phyloP scores from a whole-genome alignment of 2,329 filamentous ascomycete genomes.

The Monosporascus ibericus region DNA sequence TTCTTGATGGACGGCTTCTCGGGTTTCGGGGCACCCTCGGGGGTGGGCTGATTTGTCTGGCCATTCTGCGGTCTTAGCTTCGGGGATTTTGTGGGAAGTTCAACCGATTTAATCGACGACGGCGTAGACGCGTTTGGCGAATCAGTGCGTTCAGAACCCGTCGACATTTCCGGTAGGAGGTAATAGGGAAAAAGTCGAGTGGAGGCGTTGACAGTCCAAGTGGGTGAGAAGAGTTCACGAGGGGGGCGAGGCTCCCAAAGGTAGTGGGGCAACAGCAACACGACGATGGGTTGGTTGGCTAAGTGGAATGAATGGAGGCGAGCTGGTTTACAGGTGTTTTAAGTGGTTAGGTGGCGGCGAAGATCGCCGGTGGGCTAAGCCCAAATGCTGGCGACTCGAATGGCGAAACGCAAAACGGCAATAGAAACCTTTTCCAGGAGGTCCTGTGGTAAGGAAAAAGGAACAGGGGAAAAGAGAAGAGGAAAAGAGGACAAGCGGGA shows the following conservation, averaged over 20 bases:
- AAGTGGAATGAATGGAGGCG: not conserved
- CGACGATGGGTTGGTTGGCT: not conserved
- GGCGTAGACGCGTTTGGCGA: slow-evolving; percentile 25
- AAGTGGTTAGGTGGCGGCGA: slow-evolving; percentile 21
- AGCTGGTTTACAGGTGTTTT: slow-evolving; percentile 2
- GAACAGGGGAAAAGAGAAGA: not conserved
- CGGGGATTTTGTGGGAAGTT: slow-evolving; percentile 22
- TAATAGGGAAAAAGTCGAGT: slow-evolving; percentile 6
- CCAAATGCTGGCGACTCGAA: slow-evolving; percentile 23
- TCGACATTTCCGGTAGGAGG: slow-evolving; percentile 23
- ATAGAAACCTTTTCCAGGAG: slow-evolving; percentile 1
- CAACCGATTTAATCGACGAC: slow-evolving; percentile 27
- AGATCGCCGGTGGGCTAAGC: slow-evolving; percentile 28
- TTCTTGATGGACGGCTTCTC: slow-evolving; percentile 60
- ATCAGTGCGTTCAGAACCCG: slow-evolving; percentile 24
- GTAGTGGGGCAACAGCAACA: too few species aligned
- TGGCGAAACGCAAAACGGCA: slow-evolving; percentile 23
- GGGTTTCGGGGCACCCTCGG: slow-evolving; percentile 31
- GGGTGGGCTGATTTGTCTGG: slow-evolving; percentile 10
- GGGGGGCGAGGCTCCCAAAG: too few species aligned
- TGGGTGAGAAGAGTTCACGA: too few species aligned
- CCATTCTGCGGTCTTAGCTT: slow-evolving; percentile 25
- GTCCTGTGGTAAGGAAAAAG: not conserved
- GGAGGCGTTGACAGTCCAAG: not conserved
- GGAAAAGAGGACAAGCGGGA: not conserved